Evolutionary conservation across 768 basidiomycete species (phyloP), one percentile per base, ranked within the genome.

Genomic region (Mrakia hoshinonis): DNA sequence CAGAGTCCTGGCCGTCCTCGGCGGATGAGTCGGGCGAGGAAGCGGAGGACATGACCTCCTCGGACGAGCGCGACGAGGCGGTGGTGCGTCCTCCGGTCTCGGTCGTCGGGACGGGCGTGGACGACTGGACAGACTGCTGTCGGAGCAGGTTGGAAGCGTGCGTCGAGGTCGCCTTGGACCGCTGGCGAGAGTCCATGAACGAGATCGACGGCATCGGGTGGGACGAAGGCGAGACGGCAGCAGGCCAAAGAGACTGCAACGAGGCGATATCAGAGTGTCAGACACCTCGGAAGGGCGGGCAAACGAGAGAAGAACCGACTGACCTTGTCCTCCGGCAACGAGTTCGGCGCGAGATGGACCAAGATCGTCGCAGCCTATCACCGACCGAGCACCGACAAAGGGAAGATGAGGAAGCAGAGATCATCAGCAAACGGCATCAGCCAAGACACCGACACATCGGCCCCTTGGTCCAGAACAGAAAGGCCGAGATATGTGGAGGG

Each of bases 311-410:
- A 47, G 11, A 63, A 9, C 38, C 20, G n/a, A 24, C 85, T 1
- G 89, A 90, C 73, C 67, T 94, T 89, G 78, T 97, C 95, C 69
- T 93, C 92, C 0, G 95, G 96, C 2, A 99, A 83, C 9, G 91
- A 91, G 12, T 81, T 81, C 3, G 84, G 87, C 6, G 87, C 86
- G 70, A 95, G 83, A 78, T 92, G 92, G 4, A 90, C 90, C 55
- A 99, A 85, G 73, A 99, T 98, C 22, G 95, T 91, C 2, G 95
- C 95, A 22, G 94, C 94, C 88, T 91, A 75, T 26, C 68, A 31
- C 73, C 64, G 61, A 73, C 36, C 47, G 66, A 43, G 58, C 34
- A 38, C 11, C 65, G 6, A 52, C 39, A 72, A 51, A 65, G 20
- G 49, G 55, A 34, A 31, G 46, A 39, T 36, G 54, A 43, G 60